Conservation (phyloP, 2,329 filamentous ascomycete genomes). For the Neurospora sp. region DNA sequence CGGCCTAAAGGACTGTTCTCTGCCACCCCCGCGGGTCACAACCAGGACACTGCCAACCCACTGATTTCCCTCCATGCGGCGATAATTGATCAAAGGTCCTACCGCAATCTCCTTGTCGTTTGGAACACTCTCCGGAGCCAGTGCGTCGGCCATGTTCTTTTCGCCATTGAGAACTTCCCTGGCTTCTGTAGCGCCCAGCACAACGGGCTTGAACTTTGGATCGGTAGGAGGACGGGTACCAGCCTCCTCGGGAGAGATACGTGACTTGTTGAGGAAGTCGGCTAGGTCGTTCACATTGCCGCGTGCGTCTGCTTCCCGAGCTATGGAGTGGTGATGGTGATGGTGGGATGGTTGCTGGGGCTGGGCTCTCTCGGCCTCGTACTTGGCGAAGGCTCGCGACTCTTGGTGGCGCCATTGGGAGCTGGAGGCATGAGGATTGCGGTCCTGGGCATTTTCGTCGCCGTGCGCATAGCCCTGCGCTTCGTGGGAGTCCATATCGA, state of each 20-base stretch:
- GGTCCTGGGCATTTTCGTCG: constrained; percentile 10
- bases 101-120: constrained; percentile 54
- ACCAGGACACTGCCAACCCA: constrained; percentile 86
- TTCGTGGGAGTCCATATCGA: background rate
- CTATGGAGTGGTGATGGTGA: constrained; percentile 12
- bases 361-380: constrained; percentile 26
- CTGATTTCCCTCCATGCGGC: constrained; percentile 54
- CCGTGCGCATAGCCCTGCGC: background rate
- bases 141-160: background rate
- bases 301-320: constrained; percentile 32
- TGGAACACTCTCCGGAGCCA: background rate
- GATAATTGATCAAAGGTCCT: constrained; percentile 70
- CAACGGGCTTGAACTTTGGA: constrained; percentile 36
- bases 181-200: constrained; percentile 32
- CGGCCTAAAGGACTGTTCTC: constrained; percentile 48
- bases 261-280: constrained; percentile 45
- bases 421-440: constrained; percentile 46
- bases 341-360: constrained; percentile 14
- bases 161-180: constrained; percentile 10
- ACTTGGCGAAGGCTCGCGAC: constrained; percentile 43
- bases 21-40: constrained; percentile 63
- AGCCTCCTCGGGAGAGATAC: constrained; percentile 34
- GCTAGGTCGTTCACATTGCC: constrained; percentile 40
- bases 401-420: constrained; percentile 57
- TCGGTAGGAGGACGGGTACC: constrained; percentile 9